Percentiles rank a stretch among this genome's conserved stretches.
Evolutionary conservation across 2,329 filamentous ascomycete species (phyloP).

Genomic region (Neonectria magnoliae): DNA sequence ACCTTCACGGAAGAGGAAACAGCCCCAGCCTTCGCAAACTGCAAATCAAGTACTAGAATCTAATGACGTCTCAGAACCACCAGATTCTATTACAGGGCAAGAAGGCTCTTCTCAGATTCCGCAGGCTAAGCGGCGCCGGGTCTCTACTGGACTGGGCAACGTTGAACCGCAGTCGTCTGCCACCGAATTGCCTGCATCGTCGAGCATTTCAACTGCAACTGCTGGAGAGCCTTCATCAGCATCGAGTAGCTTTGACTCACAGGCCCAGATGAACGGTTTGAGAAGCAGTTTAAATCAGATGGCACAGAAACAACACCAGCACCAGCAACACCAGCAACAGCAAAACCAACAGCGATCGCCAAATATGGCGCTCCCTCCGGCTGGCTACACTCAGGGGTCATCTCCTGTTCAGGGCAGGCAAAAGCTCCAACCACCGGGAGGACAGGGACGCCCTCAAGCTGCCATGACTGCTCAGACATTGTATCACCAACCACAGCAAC

Average conservation of each 20-base stretch:
- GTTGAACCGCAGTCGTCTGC: conserved; percentile 23
- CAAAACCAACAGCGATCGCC: conserved; percentile 25
- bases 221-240: conserved; percentile 21
- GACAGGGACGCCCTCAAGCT: conserved; percentile 2
- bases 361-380: conserved; percentile 11
- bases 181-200: conserved; percentile 23
- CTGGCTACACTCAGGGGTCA: conserved; percentile 9
- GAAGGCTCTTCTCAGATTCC: conserved; percentile 22
- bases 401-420: conserved; percentile 9
- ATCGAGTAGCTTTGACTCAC: conserved; percentile 32
- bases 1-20: conserved; percentile 28
- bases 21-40: conserved; percentile 11
- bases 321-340: neutral
- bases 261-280: conserved; percentile 16
- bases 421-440: conserved; percentile 8
- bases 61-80: conserved; percentile 9
- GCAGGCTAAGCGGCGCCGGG: conserved; percentile 42
- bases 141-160: conserved; percentile 27
- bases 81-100: neutral
- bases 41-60: neutral
- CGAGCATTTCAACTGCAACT: conserved; percentile 19
- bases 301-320: conserved; percentile 18
- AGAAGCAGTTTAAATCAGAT: conserved; percentile 13
- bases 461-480: conserved; percentile 23
- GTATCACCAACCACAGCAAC: conserved; percentile 29